Base-by-base conservation (phyloP, 2,329 filamentous ascomycete species). In the Nemania diffusa region DNA sequence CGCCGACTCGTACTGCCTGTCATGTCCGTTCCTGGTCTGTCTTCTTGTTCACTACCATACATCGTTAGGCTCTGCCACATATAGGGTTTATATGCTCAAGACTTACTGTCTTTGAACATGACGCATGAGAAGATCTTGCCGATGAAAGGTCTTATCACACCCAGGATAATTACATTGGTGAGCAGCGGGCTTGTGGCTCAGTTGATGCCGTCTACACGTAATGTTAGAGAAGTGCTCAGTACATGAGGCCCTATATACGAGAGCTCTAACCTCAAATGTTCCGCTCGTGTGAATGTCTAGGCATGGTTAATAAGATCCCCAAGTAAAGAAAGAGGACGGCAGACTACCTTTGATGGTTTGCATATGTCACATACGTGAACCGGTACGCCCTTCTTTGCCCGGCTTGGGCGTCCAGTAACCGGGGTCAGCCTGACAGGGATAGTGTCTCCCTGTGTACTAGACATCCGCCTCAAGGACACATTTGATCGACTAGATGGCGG, bases 211-310 rank as follows among this genome's bases (percentile, higher is more conserved):
- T 73, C 88, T 89, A 64, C 15, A 62, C 50, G 65, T 22, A 55
- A 37, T 46, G 66, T 73, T 78, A 72, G 79, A 77, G 68, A 59
- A 65, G 20, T n/a, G 15, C 26, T 26, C 40, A 32, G 5, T 52
- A 22, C 20, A 46, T 26, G 29, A 48, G 24, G 13, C 11, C 1
- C 22, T 56, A 44, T 42, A n/a, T 7, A 32, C 32, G 37, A 48
- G 26, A 48, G 17, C 26, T 55, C 75, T 76, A 71, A 89, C 87
- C 86, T 86, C 48, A 90, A 78, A 77, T 90, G 88, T 73, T 90
- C 87, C 32, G 87, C 88, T 73, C 88, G 81, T 13, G 87, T 89
- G 69, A 90, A 90, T 1, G 85, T 89, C 87, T 89, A 58, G 15
- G 65, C 40, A 46, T 44, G 50, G 65, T 78, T 29, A 77, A 73